These are phyloP conservation scores for Plasmodium ovale DNA, from an alignment of 169 alveolate genomes.

Conservation along the genomic window DNA sequence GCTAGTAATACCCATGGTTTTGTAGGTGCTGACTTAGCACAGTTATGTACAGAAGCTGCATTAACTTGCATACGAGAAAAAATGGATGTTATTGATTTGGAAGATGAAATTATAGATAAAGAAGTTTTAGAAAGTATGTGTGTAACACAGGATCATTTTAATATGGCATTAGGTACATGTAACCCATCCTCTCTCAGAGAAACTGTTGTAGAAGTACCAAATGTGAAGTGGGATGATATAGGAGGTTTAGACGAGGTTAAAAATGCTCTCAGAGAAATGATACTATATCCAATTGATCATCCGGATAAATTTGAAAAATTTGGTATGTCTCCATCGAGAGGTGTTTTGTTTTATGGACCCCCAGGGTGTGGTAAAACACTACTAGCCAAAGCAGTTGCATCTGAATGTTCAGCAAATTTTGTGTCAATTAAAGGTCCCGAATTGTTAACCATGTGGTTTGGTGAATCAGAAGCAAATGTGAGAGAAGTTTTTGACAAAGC, in stretches of 20 bases:
- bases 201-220: conserved; percentile 99
- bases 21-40: conserved; percentile 98
- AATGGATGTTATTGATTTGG: conserved; percentile 99
- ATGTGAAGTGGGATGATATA: conserved; percentile 99
- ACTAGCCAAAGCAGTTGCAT: conserved; percentile 99
- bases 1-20: conserved; percentile 99
- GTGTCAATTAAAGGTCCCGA: conserved; percentile 99
- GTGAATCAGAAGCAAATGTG: conserved; percentile 99
- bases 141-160: conserved; percentile 98
- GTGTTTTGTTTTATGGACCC: conserved; percentile 99
- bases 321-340: conserved; percentile 99
- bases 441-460: conserved; percentile 99
- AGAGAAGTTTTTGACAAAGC: conserved; percentile 99
- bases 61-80: conserved; percentile 99
- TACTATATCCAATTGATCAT: conserved; percentile 96
- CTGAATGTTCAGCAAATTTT: conserved; percentile 99
- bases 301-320: conserved; percentile 99
- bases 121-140: conserved; percentile 98
- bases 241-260: conserved; percentile 98
- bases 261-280: conserved; percentile 97
- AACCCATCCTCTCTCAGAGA: conserved; percentile 98
- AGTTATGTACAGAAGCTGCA: conserved; percentile 98
- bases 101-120: conserved; percentile 99
- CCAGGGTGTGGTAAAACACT: conserved; percentile 99
- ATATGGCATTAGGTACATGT: conserved; percentile 96